Conservation (phyloP, 148 eudicot genomes). For the Pharnaceum exiguum region DNA sequence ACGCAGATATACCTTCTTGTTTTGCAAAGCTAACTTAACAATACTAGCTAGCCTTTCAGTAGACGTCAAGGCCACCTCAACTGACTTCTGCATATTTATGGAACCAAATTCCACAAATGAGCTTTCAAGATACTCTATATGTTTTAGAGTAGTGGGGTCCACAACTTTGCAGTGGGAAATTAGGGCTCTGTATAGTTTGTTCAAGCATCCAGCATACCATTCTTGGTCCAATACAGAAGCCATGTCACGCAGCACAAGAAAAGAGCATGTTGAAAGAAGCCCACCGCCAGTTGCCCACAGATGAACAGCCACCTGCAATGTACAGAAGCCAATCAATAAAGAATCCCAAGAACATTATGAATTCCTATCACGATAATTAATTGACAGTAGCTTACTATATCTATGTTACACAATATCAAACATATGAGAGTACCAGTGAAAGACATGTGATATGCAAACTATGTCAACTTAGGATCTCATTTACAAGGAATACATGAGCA, state of each 20-base stretch:
- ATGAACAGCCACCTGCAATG: slow-evolving; percentile 63
- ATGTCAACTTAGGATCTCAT: too few relatives aligned
- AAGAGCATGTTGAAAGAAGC: slow-evolving; percentile 62
- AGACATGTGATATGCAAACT: neutral
- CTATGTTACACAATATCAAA: neutral
- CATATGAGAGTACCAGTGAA: neutral
- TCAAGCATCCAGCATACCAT: slow-evolving; percentile 62
- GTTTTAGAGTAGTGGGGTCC: slow-evolving; percentile 39
- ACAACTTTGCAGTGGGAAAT: slow-evolving; percentile 47
- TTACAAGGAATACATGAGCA: too few relatives aligned
- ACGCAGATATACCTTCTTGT: slow-evolving; percentile 58
- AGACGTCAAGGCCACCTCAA: slow-evolving; percentile 50
- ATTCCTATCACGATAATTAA: neutral
- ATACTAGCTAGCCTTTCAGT: slow-evolving; percentile 57
- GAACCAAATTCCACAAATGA: slow-evolving; percentile 71
- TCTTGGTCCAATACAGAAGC: slow-evolving; percentile 52
- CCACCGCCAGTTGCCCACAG: slow-evolving; percentile 80
- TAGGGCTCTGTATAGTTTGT: slow-evolving; percentile 53
- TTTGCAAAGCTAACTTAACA: slow-evolving; percentile 46
- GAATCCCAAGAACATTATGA: neutral
- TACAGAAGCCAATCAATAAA: slow-evolving; percentile 4
- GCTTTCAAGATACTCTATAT: slow-evolving; percentile 50
- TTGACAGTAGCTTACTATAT: neutral
- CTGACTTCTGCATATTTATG: slow-evolving; percentile 66
- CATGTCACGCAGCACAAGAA: slow-evolving; percentile 50